Evolutionary conservation across 1,139 yeast species (phyloP).

Genomic region (Debaryomycetaceae sp.): DNA sequence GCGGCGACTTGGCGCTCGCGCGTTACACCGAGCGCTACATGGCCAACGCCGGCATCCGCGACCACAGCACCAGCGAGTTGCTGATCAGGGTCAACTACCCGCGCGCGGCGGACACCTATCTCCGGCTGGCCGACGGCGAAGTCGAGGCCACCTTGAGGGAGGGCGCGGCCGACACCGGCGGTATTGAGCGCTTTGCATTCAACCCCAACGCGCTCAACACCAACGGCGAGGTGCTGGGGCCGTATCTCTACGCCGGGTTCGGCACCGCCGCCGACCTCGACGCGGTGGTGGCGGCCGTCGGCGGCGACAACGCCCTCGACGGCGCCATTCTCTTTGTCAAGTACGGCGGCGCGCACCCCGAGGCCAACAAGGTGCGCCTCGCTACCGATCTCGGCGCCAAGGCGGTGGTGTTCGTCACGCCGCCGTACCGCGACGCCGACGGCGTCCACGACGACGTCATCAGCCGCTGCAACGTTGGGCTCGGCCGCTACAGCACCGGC

Average conservation of each 20-base stretch:
- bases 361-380: conserved; percentile 30
- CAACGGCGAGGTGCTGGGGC: conserved; percentile 48
- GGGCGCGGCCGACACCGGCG: conserved; percentile 14
- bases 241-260: conserved; percentile 52
- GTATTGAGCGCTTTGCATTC: conserved; percentile 48
- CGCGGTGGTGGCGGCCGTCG: conserved; percentile 28
- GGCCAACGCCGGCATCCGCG: conserved; percentile 49
- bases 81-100: conserved; percentile 60
- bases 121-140: conserved; percentile 32
- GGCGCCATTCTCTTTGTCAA: conserved; percentile 55
- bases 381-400: conserved; percentile 30
- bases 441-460: conserved; percentile 44
- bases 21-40: conserved; percentile 59
- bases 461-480: conserved; percentile 62
- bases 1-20: conserved; percentile 73
- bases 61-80: conserved; percentile 48
- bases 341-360: conserved; percentile 48
- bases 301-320: too few relatives aligned
- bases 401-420: conserved; percentile 36
- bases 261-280: conserved; percentile 61
- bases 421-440: conserved; percentile 17
- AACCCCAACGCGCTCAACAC: conserved; percentile 59
- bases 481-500: conserved; percentile 67
- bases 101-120: conserved; percentile 15
- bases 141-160: conserved; percentile 37